Evolutionary conservation across 1,139 yeast species (phyloP).

Genomic region (Candida dubliniensis): DNA sequence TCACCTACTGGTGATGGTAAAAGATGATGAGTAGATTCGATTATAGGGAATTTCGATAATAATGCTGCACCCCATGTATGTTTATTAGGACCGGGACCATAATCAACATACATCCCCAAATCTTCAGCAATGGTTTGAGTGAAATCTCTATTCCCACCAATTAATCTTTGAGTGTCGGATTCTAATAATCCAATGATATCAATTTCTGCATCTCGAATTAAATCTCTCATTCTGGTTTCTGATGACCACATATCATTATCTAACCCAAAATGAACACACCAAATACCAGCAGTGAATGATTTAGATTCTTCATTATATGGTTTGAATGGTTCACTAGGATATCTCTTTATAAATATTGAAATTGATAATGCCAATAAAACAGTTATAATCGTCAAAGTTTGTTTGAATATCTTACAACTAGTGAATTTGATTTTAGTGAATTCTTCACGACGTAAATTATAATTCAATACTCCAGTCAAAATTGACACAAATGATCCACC

Average conservation of each 20-base stretch:
- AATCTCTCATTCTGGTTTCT: slow-evolving; percentile 83
- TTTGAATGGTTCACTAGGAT: slow-evolving; percentile 47
- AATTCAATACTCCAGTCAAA: slow-evolving; percentile 37
- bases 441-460: slow-evolving; percentile 22
- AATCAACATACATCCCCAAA: slow-evolving; percentile 90
- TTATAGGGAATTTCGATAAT: slow-evolving; percentile 88
- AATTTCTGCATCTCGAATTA: slow-evolving; percentile 79
- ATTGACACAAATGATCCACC: slow-evolving; percentile 48
- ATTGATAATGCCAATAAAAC: slow-evolving; percentile 33
- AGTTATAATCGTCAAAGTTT: slow-evolving; percentile 25
- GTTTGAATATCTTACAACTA: slow-evolving; percentile 24
- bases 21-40: slow-evolving; percentile 85
- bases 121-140: slow-evolving; percentile 92
- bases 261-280: slow-evolving; percentile 97
- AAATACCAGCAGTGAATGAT: slow-evolving; percentile 88
- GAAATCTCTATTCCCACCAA: slow-evolving; percentile 93
- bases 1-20: slow-evolving; percentile 97
- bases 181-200: slow-evolving; percentile 91
- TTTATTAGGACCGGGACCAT: slow-evolving; percentile 96
- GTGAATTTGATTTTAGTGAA: slow-evolving; percentile 22
- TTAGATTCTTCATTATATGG: slow-evolving; percentile 80
- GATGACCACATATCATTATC: slow-evolving; percentile 99
- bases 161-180: slow-evolving; percentile 88
- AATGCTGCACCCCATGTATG: slow-evolving; percentile 98
- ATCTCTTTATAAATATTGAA: slow-evolving; percentile 54